phyloP scores from a whole-genome alignment of 2,329 filamentous ascomycete genomes.

The Arthroderma uncinatum region DNA sequence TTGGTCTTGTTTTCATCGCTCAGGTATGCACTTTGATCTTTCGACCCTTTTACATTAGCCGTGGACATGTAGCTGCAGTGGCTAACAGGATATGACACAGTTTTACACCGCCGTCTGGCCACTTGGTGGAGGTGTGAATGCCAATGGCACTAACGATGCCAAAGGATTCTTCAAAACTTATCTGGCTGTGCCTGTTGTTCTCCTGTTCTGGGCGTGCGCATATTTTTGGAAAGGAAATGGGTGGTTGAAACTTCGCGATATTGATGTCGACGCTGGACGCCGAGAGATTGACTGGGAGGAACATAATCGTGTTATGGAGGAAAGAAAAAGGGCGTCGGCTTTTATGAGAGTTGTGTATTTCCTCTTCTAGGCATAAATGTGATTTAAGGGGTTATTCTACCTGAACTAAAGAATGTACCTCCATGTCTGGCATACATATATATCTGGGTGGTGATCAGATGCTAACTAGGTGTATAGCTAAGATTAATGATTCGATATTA shows the following conservation, averaged over 20 bases:
- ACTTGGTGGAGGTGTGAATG: conserved; percentile 14
- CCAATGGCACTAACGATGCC: conserved; percentile 12
- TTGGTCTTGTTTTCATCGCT: conserved; percentile 41
- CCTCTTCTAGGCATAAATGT: conserved; percentile 11
- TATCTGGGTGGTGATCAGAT: neutral
- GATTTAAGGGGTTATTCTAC: neutral
- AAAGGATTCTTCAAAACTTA: conserved; percentile 25
- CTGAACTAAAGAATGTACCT: neutral
- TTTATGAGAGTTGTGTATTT: conserved; percentile 12
- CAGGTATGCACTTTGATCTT: conserved; percentile 26
- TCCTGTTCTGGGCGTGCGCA: conserved; percentile 43
- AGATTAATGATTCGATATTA: neutral
- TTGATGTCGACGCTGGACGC: conserved; percentile 57
- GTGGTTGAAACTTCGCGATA: conserved; percentile 48
- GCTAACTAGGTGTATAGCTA: neutral
- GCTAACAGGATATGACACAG: conserved; percentile 1
- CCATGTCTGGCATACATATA: neutral
- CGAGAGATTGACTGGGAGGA: conserved; percentile 55
- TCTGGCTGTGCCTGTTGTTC: conserved; percentile 22
- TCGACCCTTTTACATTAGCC: neutral
- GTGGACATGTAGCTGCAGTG: neutral
- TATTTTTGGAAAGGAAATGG: conserved; percentile 55
- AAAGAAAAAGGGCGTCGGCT: conserved; percentile 7
- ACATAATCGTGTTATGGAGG: conserved; percentile 39
- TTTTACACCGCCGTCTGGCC: conserved; percentile 24